Conservation (phyloP, 2,329 filamentous ascomycete genomes). For the Aphanocladium album region DNA sequence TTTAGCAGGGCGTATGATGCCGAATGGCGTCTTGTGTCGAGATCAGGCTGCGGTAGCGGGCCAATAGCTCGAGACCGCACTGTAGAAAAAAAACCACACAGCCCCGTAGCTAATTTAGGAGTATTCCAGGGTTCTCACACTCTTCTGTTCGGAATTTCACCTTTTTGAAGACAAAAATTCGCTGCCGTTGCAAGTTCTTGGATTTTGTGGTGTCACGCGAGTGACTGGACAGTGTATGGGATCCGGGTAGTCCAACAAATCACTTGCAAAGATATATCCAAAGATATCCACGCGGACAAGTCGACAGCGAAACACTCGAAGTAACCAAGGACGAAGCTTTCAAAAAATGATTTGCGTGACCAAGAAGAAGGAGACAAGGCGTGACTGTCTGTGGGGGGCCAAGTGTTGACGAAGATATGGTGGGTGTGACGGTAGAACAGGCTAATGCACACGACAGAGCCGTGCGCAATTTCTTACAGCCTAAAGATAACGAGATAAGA, state of each 20-base stretch:
- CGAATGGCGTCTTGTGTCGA: not conserved
- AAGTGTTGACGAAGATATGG: not conserved
- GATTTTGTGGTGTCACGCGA: not conserved
- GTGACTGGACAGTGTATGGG: not conserved
- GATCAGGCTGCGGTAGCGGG: not conserved
- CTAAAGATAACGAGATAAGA: not conserved
- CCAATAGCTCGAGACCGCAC: not conserved
- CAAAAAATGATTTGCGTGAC: not conserved
- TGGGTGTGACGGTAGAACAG: not conserved
- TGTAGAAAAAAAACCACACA: not conserved
- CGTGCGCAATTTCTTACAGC: not conserved
- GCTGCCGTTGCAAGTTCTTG: not conserved
- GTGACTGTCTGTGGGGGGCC: not conserved
- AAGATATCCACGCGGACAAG: too few relatives aligned
- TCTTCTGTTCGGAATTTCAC: not conserved
- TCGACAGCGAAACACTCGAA: too few relatives aligned
- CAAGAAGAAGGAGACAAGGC: not conserved
- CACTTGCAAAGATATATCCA: too few relatives aligned
- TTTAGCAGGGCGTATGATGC: not conserved
- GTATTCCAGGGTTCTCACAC: not conserved
- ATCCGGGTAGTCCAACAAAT: not conserved
- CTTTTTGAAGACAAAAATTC: not conserved
- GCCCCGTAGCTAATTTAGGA: not conserved
- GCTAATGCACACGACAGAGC: not conserved
- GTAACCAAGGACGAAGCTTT: too few relatives aligned